phyloP scores from a whole-genome alignment of 176 grass and related monocot genomes.

The Eragrostis curvula region DNA sequence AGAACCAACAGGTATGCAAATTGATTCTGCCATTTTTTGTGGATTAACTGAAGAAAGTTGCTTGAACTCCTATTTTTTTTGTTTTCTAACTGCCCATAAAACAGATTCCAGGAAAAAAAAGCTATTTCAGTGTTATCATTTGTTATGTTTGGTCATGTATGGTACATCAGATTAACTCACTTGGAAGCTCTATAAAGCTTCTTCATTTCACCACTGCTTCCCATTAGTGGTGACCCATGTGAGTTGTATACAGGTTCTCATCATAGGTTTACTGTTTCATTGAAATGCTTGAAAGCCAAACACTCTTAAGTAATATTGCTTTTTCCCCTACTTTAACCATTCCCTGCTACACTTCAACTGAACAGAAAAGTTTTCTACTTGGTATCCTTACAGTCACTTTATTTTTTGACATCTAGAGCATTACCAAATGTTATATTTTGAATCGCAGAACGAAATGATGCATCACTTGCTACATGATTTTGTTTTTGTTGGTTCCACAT shows the following conservation, averaged over 20 bases:
- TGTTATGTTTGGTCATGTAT: neutral
- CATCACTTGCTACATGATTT: neutral
- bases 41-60: neutral
- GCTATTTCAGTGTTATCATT: neutral
- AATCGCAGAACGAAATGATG: neutral
- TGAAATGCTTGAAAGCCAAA: neutral
- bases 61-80: constrained; percentile 2
- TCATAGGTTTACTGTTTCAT: neutral
- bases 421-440: neutral
- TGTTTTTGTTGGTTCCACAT: neutral
- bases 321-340: neutral
- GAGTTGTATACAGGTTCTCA: neutral
- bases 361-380: neutral
- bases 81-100: neutral
- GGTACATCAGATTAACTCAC: neutral
- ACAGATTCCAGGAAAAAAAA: neutral
- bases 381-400: neutral
- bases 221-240: neutral
- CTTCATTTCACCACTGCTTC: neutral
- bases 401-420: neutral
- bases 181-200: neutral
- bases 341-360: neutral
- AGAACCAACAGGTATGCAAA: constrained; percentile 46
- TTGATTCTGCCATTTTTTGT: constrained; percentile 19
- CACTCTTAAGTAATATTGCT: neutral